A percentile compares a stretch with the other conserved stretches of the same genome.
Evolutionary conservation across 768 basidiomycete species (phyloP).

Genomic region (Boletus rubescentipes): DNA sequence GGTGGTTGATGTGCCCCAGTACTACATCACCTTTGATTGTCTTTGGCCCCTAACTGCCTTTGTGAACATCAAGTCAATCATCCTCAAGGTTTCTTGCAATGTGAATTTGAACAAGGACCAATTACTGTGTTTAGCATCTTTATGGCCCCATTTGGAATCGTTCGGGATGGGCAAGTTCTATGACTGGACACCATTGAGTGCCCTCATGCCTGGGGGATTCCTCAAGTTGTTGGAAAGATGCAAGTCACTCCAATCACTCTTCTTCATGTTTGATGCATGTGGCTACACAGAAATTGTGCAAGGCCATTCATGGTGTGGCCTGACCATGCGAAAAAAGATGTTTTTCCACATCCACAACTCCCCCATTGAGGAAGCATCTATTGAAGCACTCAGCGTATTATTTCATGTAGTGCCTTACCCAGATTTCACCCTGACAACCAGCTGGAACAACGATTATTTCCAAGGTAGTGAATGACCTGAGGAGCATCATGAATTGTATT

Average conservation of each 20-base stretch:
- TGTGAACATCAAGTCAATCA: slow-evolving; percentile 1
- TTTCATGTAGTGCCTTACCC: slow-evolving; percentile 8
- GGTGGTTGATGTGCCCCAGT: neutral
- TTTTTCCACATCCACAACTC: neutral
- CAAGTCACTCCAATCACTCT: slow-evolving; percentile 7
- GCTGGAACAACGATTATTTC: neutral
- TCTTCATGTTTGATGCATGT: slow-evolving; percentile 2
- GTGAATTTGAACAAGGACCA: slow-evolving; percentile 3
- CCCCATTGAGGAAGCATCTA: neutral
- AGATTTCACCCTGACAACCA: neutral
- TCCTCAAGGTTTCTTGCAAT: neutral
- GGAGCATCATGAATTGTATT: neutral
- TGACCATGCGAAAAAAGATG: neutral
- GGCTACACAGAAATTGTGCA: slow-evolving; percentile 6
- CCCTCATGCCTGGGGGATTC: slow-evolving; percentile 8
- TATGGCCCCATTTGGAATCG: slow-evolving; percentile 6
- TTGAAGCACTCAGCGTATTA: slow-evolving; percentile 10
- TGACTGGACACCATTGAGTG: slow-evolving; percentile 4
- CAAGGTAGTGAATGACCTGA: neutral
- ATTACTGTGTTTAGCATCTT: slow-evolving; percentile 11
- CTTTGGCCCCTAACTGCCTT: slow-evolving; percentile 7
- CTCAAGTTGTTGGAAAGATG: slow-evolving; percentile 9
- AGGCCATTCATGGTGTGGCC: slow-evolving; percentile 8
- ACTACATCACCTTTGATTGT: neutral
- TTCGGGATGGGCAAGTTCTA: neutral